These are phyloP conservation scores for Mortierella claussenii DNA, from an alignment of 192 early-diverging fungal species.

Conservation along the genomic window DNA sequence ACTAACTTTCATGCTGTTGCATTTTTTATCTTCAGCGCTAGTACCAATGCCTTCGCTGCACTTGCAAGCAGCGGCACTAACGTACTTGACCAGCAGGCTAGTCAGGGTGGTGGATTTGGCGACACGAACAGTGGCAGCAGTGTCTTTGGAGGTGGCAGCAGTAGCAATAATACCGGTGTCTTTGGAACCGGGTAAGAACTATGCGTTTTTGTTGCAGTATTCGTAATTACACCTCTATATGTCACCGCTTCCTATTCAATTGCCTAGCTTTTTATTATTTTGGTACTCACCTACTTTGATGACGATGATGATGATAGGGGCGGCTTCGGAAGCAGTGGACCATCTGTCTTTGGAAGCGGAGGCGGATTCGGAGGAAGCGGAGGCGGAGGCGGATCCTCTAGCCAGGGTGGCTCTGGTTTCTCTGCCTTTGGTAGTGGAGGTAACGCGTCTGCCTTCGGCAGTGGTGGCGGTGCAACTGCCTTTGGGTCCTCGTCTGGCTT, in stretches of 20 bases:
- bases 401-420: slow-evolving; percentile 10
- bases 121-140: background rate
- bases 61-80: slow-evolving; percentile 23
- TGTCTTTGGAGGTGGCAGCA: background rate
- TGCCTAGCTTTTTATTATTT: background rate
- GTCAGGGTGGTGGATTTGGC: slow-evolving; percentile 25
- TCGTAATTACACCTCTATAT: background rate
- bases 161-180: background rate
- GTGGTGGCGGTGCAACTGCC: background rate
- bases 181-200: slow-evolving; percentile 28
- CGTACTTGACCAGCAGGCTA: slow-evolving; percentile 31
- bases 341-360: slow-evolving; percentile 22
- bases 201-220: background rate
- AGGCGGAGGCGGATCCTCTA: background rate
- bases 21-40: slow-evolving; percentile 7
- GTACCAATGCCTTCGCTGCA: slow-evolving; percentile 40
- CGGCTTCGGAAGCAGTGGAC: slow-evolving; percentile 3
- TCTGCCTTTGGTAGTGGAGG: background rate
- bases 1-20: slow-evolving; percentile 1
- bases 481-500: background rate
- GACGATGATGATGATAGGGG: no score
- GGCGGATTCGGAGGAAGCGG: slow-evolving; percentile 8
- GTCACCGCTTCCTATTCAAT: background rate
- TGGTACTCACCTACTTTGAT: no score
- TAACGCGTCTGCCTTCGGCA: background rate